Base-by-base conservation (phyloP, 768 basidiomycete species). In the Boletus rex-veris region DNA sequence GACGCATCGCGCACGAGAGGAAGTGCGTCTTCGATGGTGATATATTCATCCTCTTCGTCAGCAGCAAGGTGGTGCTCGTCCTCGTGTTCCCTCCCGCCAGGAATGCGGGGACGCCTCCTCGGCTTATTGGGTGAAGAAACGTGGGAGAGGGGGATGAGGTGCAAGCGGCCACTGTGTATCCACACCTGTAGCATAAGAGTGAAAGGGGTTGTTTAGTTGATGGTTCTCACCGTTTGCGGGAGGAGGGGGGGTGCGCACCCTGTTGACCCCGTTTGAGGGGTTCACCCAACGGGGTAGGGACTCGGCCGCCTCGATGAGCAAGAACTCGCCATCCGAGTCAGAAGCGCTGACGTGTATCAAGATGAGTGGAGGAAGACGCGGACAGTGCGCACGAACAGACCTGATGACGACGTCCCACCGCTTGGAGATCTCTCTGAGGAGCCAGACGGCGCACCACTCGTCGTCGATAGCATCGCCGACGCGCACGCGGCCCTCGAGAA, bases 401-500 rank as follows among this genome's bases (percentile, higher is more conserved):
- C 88, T 86, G 52, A 92, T 82, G 10, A 80, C 83, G 36, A 94
- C 70, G 59, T 93, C 88, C 88, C 88, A 95, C 57, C 82, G 83
- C 38, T 77, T 72, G 56, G 85, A 88, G 53, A 96, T 76, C 70
- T 91, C 81, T 61, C 77, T 80, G 53, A 98, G 73, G 44, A 98
- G 74, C 91, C 92, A 98, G 16, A 98, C 93, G 14, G 82, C 79
- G 67, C 86, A 87, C 97, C 97, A 99, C 71, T 99, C 97, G 63
- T 99, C 97, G 69, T 99, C 95, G n/a, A 98, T 81, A 48, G 85
- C 90, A 71, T 99, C 97, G 3, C 97, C 96, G 21, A 98, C 90
- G 42, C 94, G 77, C 86, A 95, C 90, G 42, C 77, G 75, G 9
- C 95, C 93, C 64, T 92, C 85, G 2, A 98, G 71, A 39, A 84